These are phyloP conservation scores for Cicer arietinum DNA, from an alignment of 306 rosid genomes.

Conservation along the genomic window DNA sequence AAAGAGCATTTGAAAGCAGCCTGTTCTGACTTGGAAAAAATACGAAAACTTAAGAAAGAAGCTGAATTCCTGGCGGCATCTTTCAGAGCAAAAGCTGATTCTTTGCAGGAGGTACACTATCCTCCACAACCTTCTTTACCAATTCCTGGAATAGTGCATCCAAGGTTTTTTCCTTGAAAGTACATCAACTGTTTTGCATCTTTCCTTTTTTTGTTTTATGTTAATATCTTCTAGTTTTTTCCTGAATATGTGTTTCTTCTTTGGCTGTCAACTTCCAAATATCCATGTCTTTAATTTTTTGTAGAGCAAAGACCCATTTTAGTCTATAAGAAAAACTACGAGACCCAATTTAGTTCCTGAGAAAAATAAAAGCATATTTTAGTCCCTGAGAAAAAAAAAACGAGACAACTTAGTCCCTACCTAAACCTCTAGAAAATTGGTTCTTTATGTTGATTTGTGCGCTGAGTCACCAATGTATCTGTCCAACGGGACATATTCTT, in stretches of 20 bases:
- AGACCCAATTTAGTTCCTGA: too few species aligned
- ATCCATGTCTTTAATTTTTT: background rate
- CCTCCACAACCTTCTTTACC: conserved; percentile 17
- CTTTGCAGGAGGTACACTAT: conserved; percentile 72
- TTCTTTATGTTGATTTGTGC: too few species aligned
- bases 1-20: conserved; percentile 97
- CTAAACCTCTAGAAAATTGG: too few species aligned
- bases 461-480: too few species aligned
- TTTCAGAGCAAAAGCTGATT: conserved; percentile 92
- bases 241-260: background rate
- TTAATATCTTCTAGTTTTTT: conserved; percentile 16
- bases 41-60: conserved; percentile 93
- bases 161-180: conserved; percentile 22
- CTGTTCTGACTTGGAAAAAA: conserved; percentile 96
- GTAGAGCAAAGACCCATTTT: background rate
- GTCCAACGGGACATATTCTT: too few species aligned
- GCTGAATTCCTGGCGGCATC: conserved; percentile 98
- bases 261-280: conserved; percentile 7
- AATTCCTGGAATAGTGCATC: conserved; percentile 29
- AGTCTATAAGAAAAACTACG: too few species aligned
- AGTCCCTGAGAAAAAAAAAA: too few species aligned
- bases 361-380: too few species aligned
- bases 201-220: background rate
- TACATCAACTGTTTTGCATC: conserved; percentile 18
- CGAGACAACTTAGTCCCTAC: too few species aligned